Evolutionary conservation across 805 yeast species (phyloP), one percentile per base, ranked within the genome.

Genomic region (Torulaspora quercuum): DNA sequence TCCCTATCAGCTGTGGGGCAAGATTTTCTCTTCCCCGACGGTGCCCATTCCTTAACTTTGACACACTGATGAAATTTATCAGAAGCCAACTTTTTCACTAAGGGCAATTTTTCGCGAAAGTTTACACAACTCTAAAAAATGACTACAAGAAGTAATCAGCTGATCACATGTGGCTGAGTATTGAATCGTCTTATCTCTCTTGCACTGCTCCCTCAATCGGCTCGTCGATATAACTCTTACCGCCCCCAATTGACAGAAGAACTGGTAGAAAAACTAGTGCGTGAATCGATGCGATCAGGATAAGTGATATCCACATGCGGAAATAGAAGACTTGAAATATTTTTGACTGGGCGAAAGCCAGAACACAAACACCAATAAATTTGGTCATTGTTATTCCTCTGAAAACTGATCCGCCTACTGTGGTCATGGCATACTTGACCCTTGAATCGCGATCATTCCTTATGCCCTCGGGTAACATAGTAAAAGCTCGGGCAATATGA

Each of bases 281-380:
- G 57, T 90, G 97, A 1, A 82, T 46, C 0, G 89, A 77, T 1
- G 95, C 95, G 38, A 84, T 67, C 1, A 82, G 44, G 6, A 90
- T 81, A 42, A 90, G 68, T 1, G 88, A 69, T 8, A 84, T 63
- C 97, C 97, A 90, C 96, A 90, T 89, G 43, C 95, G 67, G 69
- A 90, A 90, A 59, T 92, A 90, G 61, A 86, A 90, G 1, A 90
- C 75, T 48, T 87, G 94, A 60, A 90, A 92, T 19, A 90, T 89
- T 58, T 82, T 79, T 12, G 95, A 85, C 45, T 76, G 68, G 0
- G 97, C 86, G 58, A 89, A 88, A 4, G 94, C 95, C 24, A 90
- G 65, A 7, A 90, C 95, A 16, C 72, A 61, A 1, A 90, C 87
- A 1, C 98, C 98, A 48, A 92, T 79, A 14, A 90, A 63, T 55